Evolutionary conservation across 1,284 basidiomycete genomes (phyloP), one percentile per base, ranked within the genome.

Genomic region (Rhodotorula sp.): DNA sequence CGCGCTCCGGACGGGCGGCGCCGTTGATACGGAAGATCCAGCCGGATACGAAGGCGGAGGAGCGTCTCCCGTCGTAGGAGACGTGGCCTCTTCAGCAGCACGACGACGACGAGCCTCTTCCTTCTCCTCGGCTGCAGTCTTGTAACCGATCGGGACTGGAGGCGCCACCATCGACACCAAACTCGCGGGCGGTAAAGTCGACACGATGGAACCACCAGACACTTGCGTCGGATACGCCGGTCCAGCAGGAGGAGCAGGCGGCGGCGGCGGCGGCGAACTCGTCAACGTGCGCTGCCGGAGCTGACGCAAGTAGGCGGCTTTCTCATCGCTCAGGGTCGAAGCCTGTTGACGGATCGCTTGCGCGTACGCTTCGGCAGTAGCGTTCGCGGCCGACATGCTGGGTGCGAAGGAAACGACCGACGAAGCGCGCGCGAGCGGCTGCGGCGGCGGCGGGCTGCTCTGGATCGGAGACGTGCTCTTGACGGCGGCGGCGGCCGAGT

Each of bases 391-490:
- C 3, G 66, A 65, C 21, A 60, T 67, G n/a, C 62, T 60, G 7
- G 73, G 73, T 1, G 73, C 73, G 54, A 74, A 74, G 1, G 70
- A 71, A 0, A 60, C 67, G 55, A 69, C 69, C 0, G 72, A 68
- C 1, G 72, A 59, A 1, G 64, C 64, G 31, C 68, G 69, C 2
- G 48, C 48, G 58, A 68, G 38, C 2, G 45, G 15, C 6, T 34
- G 26, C 26, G 6, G n/a, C n/a, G 5, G 52, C n/a, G 21, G 48
- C 19, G 49, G 49, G 19, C 49, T 18, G n/a, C n/a, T 5, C 60
- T 50, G 55, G 48, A 12, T 28, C 19, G 45, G 34, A 34, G 59
- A 49, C 6, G 48, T 2, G 6, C 38, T 19, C 43, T 55, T 12
- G 34, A 28, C 28, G 28, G 31, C 10, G 52, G 3, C 14, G 43